Conservation (phyloP, 2,329 filamentous ascomycete species). For the Dothidotthia symphoricarpi region DNA sequence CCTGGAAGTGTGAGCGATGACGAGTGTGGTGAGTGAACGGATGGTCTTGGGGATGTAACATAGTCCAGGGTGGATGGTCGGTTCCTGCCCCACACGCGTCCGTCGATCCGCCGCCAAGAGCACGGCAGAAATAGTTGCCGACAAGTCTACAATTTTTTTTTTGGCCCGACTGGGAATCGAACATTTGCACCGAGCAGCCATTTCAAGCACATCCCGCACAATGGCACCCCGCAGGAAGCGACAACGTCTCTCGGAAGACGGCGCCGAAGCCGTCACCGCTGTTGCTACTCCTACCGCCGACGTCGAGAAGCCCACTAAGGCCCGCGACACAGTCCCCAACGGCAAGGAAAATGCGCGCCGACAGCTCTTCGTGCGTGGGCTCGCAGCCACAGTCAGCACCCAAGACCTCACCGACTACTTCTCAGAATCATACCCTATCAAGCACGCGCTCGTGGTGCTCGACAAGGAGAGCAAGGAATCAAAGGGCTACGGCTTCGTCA, state of each 20-base stretch:
- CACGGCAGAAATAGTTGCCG: slow-evolving; percentile 5
- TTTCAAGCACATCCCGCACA: not conserved
- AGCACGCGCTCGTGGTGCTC: slow-evolving; percentile 89
- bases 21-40: too few species aligned
- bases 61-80: too few species aligned
- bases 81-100: slow-evolving; percentile 1
- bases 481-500: slow-evolving; percentile 94
- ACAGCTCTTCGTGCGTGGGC: slow-evolving; percentile 80
- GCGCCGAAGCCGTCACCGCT: slow-evolving; percentile 33
- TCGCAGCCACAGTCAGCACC: slow-evolving; percentile 74
- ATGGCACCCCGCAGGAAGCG: slow-evolving; percentile 45
- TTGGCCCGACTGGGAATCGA: too few species aligned
- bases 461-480: slow-evolving; percentile 84
- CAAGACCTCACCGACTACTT: slow-evolving; percentile 85
- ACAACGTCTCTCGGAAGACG: slow-evolving; percentile 43
- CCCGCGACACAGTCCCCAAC: slow-evolving; percentile 7
- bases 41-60: too few species aligned
- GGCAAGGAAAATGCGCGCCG: slow-evolving; percentile 44
- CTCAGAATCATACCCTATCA: slow-evolving; percentile 90
- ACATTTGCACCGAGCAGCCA: too few species aligned
- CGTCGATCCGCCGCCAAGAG: slow-evolving; percentile 3
- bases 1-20: too few species aligned
- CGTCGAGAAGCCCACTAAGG: slow-evolving; percentile 15
- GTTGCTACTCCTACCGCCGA: slow-evolving; percentile 17
- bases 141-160: too few species aligned